A percentile compares a stretch with the other conserved stretches of the same genome.
phyloP scores from a whole-genome alignment of 306 rosid species.

The Medicago arabica region DNA sequence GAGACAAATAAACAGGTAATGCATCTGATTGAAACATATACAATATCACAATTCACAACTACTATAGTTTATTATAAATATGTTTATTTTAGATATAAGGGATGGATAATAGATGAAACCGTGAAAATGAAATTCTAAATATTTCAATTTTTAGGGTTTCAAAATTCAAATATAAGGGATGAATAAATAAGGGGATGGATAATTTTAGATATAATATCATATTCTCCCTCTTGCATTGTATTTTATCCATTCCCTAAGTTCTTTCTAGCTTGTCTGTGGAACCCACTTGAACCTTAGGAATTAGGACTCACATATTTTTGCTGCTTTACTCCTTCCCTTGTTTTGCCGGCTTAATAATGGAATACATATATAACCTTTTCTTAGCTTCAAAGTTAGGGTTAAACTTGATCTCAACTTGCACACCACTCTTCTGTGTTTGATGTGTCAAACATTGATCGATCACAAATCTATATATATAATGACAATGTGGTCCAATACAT shows the following conservation, averaged over 20 bases:
- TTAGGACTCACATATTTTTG: slow-evolving; percentile 35
- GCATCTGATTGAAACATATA: too few relatives aligned
- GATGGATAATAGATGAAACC: too few relatives aligned
- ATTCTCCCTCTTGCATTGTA: background rate
- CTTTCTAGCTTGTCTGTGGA: slow-evolving; percentile 35
- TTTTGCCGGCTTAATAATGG: background rate
- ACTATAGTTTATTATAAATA: too few relatives aligned
- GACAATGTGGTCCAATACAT: slow-evolving; percentile 43
- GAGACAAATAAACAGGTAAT: too few relatives aligned
- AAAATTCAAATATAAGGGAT: too few relatives aligned
- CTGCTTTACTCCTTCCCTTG: slow-evolving; percentile 61
- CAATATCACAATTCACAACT: too few relatives aligned
- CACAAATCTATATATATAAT: slow-evolving; percentile 42
- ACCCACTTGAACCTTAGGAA: slow-evolving; percentile 52
- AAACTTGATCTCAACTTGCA: slow-evolving; percentile 51
- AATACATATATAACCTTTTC: slow-evolving; percentile 43
- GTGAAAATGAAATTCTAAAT: too few relatives aligned
- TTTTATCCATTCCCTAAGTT: background rate
- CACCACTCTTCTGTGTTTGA: slow-evolving; percentile 47
- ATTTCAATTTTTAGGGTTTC: too few relatives aligned
- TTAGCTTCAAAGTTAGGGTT: slow-evolving; percentile 75
- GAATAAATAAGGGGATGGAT: too few relatives aligned
- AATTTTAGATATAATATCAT: background rate
- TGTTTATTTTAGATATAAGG: too few relatives aligned
- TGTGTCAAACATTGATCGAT: slow-evolving; percentile 27